Percentiles rank a stretch among this genome's conserved stretches.
Evolutionary conservation across 2,329 filamentous ascomycete species (phyloP).

Genomic region (Scedosporium aurantiacum): DNA sequence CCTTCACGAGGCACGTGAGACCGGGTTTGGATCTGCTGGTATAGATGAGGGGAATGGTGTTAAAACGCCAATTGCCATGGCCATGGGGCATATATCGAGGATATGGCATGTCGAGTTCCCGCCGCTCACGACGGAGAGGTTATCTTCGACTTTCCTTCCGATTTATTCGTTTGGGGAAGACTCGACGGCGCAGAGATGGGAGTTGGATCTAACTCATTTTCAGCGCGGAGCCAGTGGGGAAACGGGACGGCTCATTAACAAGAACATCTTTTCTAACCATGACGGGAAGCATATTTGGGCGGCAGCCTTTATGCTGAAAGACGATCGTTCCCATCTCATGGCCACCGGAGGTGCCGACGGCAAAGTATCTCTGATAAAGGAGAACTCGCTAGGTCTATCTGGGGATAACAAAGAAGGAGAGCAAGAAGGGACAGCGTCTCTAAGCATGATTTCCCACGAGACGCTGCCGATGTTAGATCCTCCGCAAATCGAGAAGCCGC

Average conservation of each 20-base stretch:
- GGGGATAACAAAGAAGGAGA: neutral
- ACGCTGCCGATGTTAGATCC: neutral
- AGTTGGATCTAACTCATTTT: conserved; percentile 28
- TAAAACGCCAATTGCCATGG: conserved; percentile 48
- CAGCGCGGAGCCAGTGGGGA: neutral
- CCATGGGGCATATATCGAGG: conserved; percentile 77
- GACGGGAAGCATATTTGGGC: conserved; percentile 90
- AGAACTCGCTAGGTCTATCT: conserved; percentile 6
- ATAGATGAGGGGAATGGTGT: neutral
- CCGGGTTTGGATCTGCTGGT: conserved; percentile 44
- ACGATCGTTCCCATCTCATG: conserved; percentile 28
- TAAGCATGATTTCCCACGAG: conserved; percentile 1
- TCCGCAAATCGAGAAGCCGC: neutral
- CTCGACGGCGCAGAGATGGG: conserved; percentile 65
- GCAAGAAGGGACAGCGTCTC: conserved; percentile 1
- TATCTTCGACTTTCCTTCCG: conserved; percentile 22
- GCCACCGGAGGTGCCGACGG: conserved; percentile 83
- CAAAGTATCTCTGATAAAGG: conserved; percentile 40
- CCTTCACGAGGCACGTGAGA: conserved; percentile 36
- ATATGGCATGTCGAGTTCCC: conserved; percentile 80
- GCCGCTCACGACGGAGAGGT: conserved; percentile 10
- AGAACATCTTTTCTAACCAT: conserved; percentile 52
- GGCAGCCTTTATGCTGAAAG: conserved; percentile 31
- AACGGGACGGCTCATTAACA: conserved; percentile 19
- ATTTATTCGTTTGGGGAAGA: conserved; percentile 81